Base-by-base conservation (phyloP, 805 yeast genomes). In the Kurtzmaniella fragi region DNA sequence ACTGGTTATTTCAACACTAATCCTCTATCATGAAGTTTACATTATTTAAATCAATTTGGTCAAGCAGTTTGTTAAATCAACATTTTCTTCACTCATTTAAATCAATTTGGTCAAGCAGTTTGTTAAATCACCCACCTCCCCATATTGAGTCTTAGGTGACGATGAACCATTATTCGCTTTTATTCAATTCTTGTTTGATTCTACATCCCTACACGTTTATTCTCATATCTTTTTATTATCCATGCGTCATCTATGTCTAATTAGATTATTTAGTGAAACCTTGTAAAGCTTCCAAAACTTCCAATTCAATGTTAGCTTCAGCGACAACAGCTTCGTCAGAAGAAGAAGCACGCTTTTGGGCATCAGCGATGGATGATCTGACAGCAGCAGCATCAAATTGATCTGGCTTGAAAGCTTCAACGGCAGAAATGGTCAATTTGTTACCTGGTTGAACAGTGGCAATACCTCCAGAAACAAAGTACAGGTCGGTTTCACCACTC, bases 381-480 rank as follows among this genome's bases (percentile, higher is more conserved):
- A 90, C 82, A 54, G 85, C 79, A 52, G 80, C 85, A 31, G 80
- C 70, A 41, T 89, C 86, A 70, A 91, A 88, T 46, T 87, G 80
- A 48, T 88, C 91, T 54, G 93, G 76, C 60, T 93, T 86, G 73
- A 80, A 87, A 32, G 98, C 99, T 74, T 93, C 99, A 56, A 88
- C 84, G 49, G 97, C 90, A 60, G 93, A 84, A 66, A 93, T 83
- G 60, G 86, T 80, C 62, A 93, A 76, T 54, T 83, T 77, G 52
- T 96, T 89, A 59, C 87, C 95, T 69, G 96, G 97, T 65, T 86
- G 90, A 50, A 93, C 95, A 42, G 95, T 80, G 44, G 96, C 98
- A 58, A 91, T 85, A 53, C 99, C 99, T 51, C 98, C 98, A 46
- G 95, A 79, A 50, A 91, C 89, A 56, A 91, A 93, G 75, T 67